Evolutionary conservation across 805 yeast species (phyloP).

Genomic region (Pichia occidentalis): DNA sequence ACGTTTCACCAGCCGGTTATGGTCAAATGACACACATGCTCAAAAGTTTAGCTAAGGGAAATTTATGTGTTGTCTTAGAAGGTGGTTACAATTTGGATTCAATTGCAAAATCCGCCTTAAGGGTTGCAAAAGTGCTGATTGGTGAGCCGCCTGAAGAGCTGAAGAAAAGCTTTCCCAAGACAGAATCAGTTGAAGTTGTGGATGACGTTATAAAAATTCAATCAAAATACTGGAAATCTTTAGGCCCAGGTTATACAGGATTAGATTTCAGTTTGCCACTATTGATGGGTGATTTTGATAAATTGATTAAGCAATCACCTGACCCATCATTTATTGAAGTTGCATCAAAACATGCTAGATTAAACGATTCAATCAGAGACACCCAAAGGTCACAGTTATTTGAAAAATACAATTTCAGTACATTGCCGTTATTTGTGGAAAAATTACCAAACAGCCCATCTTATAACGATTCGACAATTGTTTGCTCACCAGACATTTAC

Average conservation of each 20-base stretch:
- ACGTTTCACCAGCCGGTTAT: slow-evolving; percentile 91
- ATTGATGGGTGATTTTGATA: slow-evolving; percentile 28
- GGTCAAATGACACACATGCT: slow-evolving; percentile 94
- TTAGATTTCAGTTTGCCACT: slow-evolving; percentile 27
- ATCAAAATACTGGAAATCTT: slow-evolving; percentile 79
- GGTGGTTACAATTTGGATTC: slow-evolving; percentile 96
- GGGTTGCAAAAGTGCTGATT: slow-evolving; percentile 81
- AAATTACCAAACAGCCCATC: slow-evolving; percentile 39
- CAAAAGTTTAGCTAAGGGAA: slow-evolving; percentile 83
- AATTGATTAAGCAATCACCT: slow-evolving; percentile 34
- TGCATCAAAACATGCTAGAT: slow-evolving; percentile 38
- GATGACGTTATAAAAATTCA: slow-evolving; percentile 77
- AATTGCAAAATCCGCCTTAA: slow-evolving; percentile 82
- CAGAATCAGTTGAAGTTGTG: slow-evolving; percentile 72
- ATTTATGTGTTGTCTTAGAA: slow-evolving; percentile 81
- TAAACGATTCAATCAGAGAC: slow-evolving; percentile 71
- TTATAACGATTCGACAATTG: slow-evolving; percentile 50
- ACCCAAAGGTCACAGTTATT: slow-evolving; percentile 58
- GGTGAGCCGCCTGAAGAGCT: slow-evolving; percentile 94
- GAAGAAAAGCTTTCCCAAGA: slow-evolving; percentile 56
- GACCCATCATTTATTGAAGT: slow-evolving; percentile 33
- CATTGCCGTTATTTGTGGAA: slow-evolving; percentile 51
- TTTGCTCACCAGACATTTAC: slow-evolving; percentile 67
- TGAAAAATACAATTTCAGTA: slow-evolving; percentile 50
- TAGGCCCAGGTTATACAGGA: slow-evolving; percentile 57